These are phyloP conservation scores for Dentipellis sp. DNA, from an alignment of 768 basidiomycete genomes.

Conservation along the genomic window DNA sequence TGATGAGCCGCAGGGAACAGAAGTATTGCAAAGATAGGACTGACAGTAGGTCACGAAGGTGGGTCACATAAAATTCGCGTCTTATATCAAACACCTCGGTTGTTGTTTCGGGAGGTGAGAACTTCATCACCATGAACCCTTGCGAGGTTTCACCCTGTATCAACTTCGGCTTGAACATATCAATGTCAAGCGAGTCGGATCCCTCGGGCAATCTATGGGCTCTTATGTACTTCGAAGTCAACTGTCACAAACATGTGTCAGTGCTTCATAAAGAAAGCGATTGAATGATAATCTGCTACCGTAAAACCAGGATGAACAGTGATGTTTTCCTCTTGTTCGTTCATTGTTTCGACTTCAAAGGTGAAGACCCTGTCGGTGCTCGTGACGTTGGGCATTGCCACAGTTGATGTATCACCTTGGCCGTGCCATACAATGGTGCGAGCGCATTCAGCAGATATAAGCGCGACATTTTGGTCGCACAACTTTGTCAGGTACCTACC, in stretches of 20 bases:
- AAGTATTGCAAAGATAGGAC: neutral
- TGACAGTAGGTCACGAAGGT: slow-evolving; percentile 1
- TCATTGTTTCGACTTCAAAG: slow-evolving; percentile 45
- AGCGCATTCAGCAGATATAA: slow-evolving; percentile 41
- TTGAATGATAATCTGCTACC: slow-evolving; percentile 19
- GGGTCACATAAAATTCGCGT: neutral
- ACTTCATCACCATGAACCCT: slow-evolving; percentile 6
- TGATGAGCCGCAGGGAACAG: neutral
- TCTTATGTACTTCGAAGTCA: too few relatives aligned
- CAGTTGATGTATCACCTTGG: slow-evolving; percentile 15
- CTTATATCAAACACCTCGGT: neutral
- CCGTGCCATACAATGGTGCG: slow-evolving; percentile 35
- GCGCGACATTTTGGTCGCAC: slow-evolving; percentile 42
- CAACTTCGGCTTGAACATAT: neutral
- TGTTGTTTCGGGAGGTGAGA: neutral
- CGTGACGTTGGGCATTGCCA: slow-evolving; percentile 29
- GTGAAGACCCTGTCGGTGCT: slow-evolving; percentile 39
- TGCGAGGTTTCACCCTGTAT: slow-evolving; percentile 13
- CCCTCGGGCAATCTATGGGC: too few relatives aligned
- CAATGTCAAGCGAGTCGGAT: too few relatives aligned
- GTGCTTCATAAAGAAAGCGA: too few relatives aligned
- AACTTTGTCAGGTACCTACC: slow-evolving; percentile 51
- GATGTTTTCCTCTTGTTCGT: slow-evolving; percentile 47
- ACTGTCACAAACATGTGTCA: too few relatives aligned
- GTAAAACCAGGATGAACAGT: slow-evolving; percentile 33